Base-by-base conservation (phyloP, 2,329 filamentous ascomycete genomes). In the Aspergillus texensis region DNA sequence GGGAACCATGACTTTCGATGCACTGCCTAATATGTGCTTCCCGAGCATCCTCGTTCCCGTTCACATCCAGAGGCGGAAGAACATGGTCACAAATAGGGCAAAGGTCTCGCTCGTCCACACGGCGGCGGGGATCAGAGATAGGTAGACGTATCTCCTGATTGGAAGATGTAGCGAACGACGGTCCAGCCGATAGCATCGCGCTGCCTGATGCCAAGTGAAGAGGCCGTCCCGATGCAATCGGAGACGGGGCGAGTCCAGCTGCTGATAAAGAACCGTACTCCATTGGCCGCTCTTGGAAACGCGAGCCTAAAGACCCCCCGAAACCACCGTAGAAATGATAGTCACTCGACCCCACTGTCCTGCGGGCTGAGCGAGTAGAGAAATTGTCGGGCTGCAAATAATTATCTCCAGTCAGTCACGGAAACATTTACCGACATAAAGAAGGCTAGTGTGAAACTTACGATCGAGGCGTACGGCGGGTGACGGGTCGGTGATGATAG, bases 11-110 rank as follows among this genome's bases (percentile, higher is more conserved):
- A 54, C 68, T 73, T n/a, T 77, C 75, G 41, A 82, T 83, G 65
- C 82, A 84, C 6, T 71, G 72, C 6, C 80, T 77, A 19, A 82
- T 77, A 63, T 84, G 82, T 4, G 73, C 74, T 70, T 84, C 81
- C 6, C 80, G 79, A 4, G 71, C 72, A 43, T 75, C 75, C 62
- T 81, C 77, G 21, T 74, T 77, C 26, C 79, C 76, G 57, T 78
- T 72, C 2, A 70, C 64, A 10, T 72, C 77, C 24, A 79, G 68
- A 12, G 77, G 71, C 6, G 80, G 80, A 34, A 83, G 76, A 24
- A 65, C 67, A 6, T 66, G 71, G 55, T 79, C 77, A 62, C 82
- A 84, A 24, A 84, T 76, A 5, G 82, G 82, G 67, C 82, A 84
- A 36, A 81, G 71, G 65, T 83, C 81, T 50, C 74, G 73, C 68